phyloP scores from a whole-genome alignment of 306 rosid species.

The Cicer yamashitae region DNA sequence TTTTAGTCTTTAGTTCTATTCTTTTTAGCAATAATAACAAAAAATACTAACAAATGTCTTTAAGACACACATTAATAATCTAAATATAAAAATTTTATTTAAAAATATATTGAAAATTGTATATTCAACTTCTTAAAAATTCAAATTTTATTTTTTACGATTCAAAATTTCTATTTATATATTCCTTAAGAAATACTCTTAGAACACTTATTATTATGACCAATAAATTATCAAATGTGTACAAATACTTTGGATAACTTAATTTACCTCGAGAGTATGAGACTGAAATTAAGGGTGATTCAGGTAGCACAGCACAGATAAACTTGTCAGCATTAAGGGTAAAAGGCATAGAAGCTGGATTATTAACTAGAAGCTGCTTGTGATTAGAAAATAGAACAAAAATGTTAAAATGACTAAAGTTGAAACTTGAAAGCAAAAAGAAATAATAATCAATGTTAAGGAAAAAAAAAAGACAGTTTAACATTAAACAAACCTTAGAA shows the following conservation, averaged over 20 bases:
- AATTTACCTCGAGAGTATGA: conserved; percentile 56
- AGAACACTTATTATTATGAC: no score
- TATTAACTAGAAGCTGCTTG: conserved; percentile 47
- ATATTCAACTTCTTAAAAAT: no score
- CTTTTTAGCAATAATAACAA: no score
- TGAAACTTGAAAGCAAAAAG: neutral
- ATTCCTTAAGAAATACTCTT: no score
- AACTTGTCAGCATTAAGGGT: conserved; percentile 50
- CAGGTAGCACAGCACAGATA: conserved; percentile 59
- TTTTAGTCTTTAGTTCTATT: no score
- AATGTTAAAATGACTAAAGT: neutral
- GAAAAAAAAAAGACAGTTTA: neutral
- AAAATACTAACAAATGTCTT: no score
- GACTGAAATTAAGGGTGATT: conserved; percentile 57
- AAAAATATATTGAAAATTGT: no score
- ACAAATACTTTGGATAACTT: neutral
- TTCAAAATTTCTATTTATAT: no score
- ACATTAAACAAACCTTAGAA: conserved; percentile 48
- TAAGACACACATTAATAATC: no score
- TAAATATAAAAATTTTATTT: no score
- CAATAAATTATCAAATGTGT: neutral
- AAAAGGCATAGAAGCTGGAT: conserved; percentile 41
- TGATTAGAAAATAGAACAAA: conserved; percentile 2
- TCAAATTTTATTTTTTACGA: no score
- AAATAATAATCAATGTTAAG: neutral